Base-by-base conservation (phyloP, 2,329 filamentous ascomycete species). In the Fusarium virguliforme region DNA sequence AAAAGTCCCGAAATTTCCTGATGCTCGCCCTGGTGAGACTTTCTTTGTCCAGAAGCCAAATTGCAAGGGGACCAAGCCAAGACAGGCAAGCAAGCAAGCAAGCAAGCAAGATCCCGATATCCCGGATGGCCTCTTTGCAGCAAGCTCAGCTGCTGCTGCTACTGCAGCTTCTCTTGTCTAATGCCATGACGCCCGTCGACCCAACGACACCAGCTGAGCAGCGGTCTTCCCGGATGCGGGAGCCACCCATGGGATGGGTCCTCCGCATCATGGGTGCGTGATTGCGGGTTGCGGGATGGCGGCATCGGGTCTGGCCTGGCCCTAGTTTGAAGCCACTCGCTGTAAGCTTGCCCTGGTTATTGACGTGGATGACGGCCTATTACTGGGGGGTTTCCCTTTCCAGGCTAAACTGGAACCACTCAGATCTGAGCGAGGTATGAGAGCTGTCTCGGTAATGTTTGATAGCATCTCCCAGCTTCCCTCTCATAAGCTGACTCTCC, bases 241-340 rank as follows among this genome's bases (percentile, higher is more conserved):
- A 18, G 18, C 18, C 18, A 18, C 18, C 43, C 38, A 59, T 58
- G 26, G 55, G 46, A 70, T 34, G 66, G 66, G 60, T 65, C 65
- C 69, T 67, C 57, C 34, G 41, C 41, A 67, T 59, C 54, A 70
- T 65, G 55, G 60, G 46, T 71, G 68, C 60, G 68, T 68, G 64
- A 71, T 71, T 71, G 67, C 56, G 67, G 64, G 64, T 71, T 71
- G 67, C 56, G 67, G 64, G 64, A 71, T 71, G 60, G 67, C 67
- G 59, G 68, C 68, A 70, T 70, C 35, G 48, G 28, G 41, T 35
- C 64, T 63, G 53, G 66, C 43, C 53, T 62, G 32, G 13, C 7
- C 40, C 65, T 35, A 32, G 32, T 18, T 18, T 18, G 18, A 18
- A 18, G 18, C 18, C 18, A 18, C 18, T 18, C 18, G 18, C 18